Evolutionary conservation across 2,329 filamentous ascomycete species (phyloP).

Genomic region (Emmonsiellopsis sp.): DNA sequence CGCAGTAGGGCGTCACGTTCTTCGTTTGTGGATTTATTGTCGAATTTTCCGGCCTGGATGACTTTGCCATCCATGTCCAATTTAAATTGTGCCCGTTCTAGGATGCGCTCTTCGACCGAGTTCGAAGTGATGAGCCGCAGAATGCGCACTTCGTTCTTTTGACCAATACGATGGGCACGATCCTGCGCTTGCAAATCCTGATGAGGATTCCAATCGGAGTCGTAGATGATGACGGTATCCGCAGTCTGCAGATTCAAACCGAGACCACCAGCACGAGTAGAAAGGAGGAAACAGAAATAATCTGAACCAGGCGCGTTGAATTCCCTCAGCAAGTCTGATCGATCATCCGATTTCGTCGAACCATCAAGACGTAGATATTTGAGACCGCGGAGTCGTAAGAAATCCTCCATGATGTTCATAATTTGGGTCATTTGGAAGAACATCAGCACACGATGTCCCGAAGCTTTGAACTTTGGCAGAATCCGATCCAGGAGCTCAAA

Average conservation of each 20-base stretch:
- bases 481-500: constrained; percentile 91
- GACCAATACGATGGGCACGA: constrained; percentile 98
- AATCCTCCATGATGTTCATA: constrained; percentile 99
- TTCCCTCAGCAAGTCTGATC: constrained; percentile 74
- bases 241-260: constrained; percentile 95
- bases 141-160: constrained; percentile 99
- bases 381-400: constrained; percentile 71
- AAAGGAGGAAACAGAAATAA: constrained; percentile 98
- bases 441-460: constrained; percentile 93
- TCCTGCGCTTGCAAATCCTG: constrained; percentile 98
- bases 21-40: constrained; percentile 97
- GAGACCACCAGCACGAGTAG: constrained; percentile 93
- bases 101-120: constrained; percentile 96
- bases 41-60: constrained; percentile 97
- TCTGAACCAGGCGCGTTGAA: constrained; percentile 88
- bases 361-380: constrained; percentile 89
- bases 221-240: constrained; percentile 98
- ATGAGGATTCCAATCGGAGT: constrained; percentile 99
- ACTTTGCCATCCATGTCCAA: constrained; percentile 99
- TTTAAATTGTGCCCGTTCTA: constrained; percentile 95
- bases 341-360: constrained; percentile 94
- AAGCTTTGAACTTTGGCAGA: constrained; percentile 83
- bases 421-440: constrained; percentile 99
- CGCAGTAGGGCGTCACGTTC: constrained; percentile 95
- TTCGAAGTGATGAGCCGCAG: constrained; percentile 91